phyloP scores from a whole-genome alignment of 129 eudicot species.

The Chrysanthemum seticuspe region DNA sequence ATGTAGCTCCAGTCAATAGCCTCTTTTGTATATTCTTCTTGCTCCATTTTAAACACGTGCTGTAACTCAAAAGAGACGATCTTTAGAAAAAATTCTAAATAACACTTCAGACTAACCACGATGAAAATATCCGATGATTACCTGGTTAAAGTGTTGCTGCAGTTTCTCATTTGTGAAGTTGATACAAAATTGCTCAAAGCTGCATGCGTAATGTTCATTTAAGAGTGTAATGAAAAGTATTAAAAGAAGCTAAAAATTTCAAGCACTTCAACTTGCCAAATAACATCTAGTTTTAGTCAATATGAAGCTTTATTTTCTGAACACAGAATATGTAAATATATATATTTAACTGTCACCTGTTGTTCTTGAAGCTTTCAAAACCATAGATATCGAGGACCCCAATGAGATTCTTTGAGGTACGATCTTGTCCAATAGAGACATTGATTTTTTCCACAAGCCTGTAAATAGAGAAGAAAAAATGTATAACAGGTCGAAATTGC shows the following conservation, averaged over 20 bases:
- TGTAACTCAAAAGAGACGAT: slow-evolving; percentile 34
- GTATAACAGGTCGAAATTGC: too few relatives aligned
- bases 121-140: slow-evolving; percentile 21
- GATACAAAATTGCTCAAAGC: slow-evolving; percentile 99
- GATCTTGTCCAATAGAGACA: slow-evolving; percentile 93
- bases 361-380: slow-evolving; percentile 94
- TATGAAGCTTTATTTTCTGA: slow-evolving; percentile 17
- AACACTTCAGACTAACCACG: not conserved
- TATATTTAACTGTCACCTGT: slow-evolving; percentile 54
- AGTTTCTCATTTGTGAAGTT: slow-evolving; percentile 98
- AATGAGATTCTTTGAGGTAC: slow-evolving; percentile 66
- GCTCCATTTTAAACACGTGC: slow-evolving; percentile 99
- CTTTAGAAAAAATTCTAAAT: slow-evolving; percentile 14
- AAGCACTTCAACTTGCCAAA: slow-evolving; percentile 20
- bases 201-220: slow-evolving; percentile 38
- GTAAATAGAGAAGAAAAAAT: slow-evolving; percentile 19
- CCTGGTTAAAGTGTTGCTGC: slow-evolving; percentile 99
- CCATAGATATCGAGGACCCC: slow-evolving; percentile 99
- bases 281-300: slow-evolving; percentile 20
- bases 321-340: slow-evolving; percentile 6
- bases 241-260: not conserved
- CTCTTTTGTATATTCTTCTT: slow-evolving; percentile 97
- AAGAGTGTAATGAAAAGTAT: not conserved
- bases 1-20: slow-evolving; percentile 97
- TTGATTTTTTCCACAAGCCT: slow-evolving; percentile 97